Evolutionary conservation across 2,329 filamentous ascomycete genomes (phyloP).

Genomic region (Endocalyx cinctus): DNA sequence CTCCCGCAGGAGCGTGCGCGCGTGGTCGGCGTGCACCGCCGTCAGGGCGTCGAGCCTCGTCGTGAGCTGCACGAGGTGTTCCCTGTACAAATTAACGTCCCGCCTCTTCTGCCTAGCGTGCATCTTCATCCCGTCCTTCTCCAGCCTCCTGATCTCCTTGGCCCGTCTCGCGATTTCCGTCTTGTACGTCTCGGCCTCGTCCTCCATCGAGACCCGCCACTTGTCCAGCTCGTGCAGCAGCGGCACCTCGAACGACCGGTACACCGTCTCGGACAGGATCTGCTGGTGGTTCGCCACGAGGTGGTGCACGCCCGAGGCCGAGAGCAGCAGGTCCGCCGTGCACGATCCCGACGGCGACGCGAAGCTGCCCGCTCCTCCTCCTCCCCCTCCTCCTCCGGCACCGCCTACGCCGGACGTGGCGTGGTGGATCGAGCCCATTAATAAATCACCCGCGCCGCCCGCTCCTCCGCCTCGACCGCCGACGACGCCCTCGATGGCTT

Average conservation of each 20-base stretch:
- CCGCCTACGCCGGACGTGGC: constrained; percentile 10
- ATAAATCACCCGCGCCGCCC: no score
- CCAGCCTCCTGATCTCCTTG: constrained; percentile 58
- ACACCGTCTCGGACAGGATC: constrained; percentile 65
- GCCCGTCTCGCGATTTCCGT: constrained; percentile 49
- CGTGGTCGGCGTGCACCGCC: constrained; percentile 54
- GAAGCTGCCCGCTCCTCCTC: constrained; percentile 38
- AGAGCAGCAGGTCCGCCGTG: constrained; percentile 59
- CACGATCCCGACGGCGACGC: constrained; percentile 46
- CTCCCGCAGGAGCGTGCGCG: constrained; percentile 55
- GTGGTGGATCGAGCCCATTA: constrained; percentile 1
- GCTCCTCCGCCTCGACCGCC: no score
- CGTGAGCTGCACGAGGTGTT: constrained; percentile 61
- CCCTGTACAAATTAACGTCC: constrained; percentile 58
- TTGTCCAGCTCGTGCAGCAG: constrained; percentile 65
- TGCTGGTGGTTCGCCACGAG: constrained; percentile 67
- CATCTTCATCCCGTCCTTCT: constrained; percentile 61
- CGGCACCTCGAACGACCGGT: constrained; percentile 63
- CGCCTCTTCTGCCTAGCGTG: constrained; percentile 55
- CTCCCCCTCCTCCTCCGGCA: constrained; percentile 7
- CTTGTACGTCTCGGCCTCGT: constrained; percentile 59
- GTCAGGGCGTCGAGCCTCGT: constrained; percentile 59
- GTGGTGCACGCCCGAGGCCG: constrained; percentile 61
- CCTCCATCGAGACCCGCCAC: constrained; percentile 59
- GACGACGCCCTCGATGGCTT: constrained; percentile 40